Evolutionary conservation across 2,329 filamentous ascomycete species (phyloP), one percentile per base, ranked within the genome.

Genomic region (Chaetoscypha palmicola): DNA sequence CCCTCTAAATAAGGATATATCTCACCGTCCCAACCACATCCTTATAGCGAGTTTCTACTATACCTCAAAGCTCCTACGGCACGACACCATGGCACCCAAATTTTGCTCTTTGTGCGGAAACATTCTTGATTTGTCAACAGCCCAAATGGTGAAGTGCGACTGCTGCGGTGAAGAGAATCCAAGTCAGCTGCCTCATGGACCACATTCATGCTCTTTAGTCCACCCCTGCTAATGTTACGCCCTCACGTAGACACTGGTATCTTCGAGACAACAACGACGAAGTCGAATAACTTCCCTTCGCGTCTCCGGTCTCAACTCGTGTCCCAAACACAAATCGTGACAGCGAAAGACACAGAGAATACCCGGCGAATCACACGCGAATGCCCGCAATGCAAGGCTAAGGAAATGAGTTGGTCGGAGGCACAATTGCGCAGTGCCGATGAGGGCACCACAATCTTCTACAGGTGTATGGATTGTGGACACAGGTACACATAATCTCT

Each of bases 361-460:
- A 37, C 34, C 20, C 9, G 14, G n/a, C 34, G 20, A 24, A 37
- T 37, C 34, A 14, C 9, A 3, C 34, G 17, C 19, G 19, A 37
- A 19, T 36, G 33, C 12, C 33, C 17, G n/a, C 8, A 36, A 20
- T 36, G 33, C 33, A 36, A 36, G 20, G 33, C 33, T 5, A 17
- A 16, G 21, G 36, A 26, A 28, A 38, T 38, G 36, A 38, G 36
- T 38, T 38, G 36, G 36, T 38, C 36, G 26, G 36, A 38, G 36
- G 14, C 36, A 38, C 36, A 38, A 38, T 38, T 38, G 22, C 20
- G 36, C 4, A 28, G 36, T 38, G 36, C 23, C 16, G 36, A 38
- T 20, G 36, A 38, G 36, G 36, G 22, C 10, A 38, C 21, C 14
- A 38, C 20, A 22, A 38, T 38, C 9, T 38, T 26, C 17, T 26